Percentiles rank a stretch among this genome's conserved stretches.
phyloP scores from a whole-genome alignment of 225 moss, liverwort and hornwort species.

The Pseudoscleropodium purum region DNA sequence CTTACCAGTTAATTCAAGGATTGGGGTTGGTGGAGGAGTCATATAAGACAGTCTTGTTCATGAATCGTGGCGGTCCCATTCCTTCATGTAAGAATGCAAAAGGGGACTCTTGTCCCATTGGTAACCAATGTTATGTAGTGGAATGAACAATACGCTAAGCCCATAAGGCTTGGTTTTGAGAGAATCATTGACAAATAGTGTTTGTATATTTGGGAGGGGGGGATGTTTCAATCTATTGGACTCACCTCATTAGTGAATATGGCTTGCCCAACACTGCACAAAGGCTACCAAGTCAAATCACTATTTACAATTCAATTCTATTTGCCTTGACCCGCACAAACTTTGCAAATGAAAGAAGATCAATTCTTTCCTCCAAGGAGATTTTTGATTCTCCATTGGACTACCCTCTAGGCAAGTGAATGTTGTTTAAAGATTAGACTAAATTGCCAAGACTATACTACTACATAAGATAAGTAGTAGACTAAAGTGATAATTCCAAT shows the following conservation, averaged over 20 bases:
- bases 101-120: rapidly evolving
- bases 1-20: background rate
- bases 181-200: background rate
- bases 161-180: background rate
- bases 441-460: rapidly evolving
- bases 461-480: background rate
- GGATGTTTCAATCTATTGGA: rapidly evolving
- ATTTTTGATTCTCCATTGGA: background rate
- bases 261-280: background rate
- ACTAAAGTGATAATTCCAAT: background rate
- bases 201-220: too few species aligned
- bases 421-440: rapidly evolving
- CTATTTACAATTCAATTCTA: background rate
- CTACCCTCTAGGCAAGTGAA: background rate
- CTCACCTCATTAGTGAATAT: background rate
- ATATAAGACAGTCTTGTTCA: background rate
- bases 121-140: background rate
- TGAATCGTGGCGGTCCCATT: too few species aligned
- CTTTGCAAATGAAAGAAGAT: background rate
- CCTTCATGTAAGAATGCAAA: background rate
- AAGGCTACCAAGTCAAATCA: background rate
- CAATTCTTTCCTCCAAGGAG: background rate
- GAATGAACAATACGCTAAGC: too few species aligned
- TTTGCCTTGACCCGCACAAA: rapidly evolving
- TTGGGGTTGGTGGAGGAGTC: background rate